Percentiles rank a stretch among this genome's conserved stretches.
Evolutionary conservation across 1,284 basidiomycete genomes (phyloP).

Genomic region (Cutaneotrichosporon cavernicola): DNA sequence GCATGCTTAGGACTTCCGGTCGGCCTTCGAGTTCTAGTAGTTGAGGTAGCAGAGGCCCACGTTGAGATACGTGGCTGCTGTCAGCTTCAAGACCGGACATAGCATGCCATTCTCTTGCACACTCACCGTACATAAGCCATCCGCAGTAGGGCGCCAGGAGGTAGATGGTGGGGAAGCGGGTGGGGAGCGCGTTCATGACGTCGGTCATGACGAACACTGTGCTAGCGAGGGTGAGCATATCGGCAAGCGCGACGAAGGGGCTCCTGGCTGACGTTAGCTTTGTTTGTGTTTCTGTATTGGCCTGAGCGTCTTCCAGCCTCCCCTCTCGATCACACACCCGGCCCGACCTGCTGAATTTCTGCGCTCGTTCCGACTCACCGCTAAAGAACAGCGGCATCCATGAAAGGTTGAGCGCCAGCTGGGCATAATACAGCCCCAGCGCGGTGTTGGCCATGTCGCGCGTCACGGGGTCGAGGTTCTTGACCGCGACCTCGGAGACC

Average conservation of each 20-base stretch:
- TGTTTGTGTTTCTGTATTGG: neutral
- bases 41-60: constrained; percentile 54
- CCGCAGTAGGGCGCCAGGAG: constrained; percentile 64
- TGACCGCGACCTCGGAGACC: constrained; percentile 61
- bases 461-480: constrained; percentile 6
- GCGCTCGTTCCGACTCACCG: constrained; percentile 38
- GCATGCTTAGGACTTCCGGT: neutral
- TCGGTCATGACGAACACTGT: constrained; percentile 65
- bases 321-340: neutral
- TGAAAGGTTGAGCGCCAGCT: constrained; percentile 17
- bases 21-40: constrained; percentile 11
- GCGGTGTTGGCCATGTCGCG: neutral
- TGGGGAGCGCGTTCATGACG: constrained; percentile 55
- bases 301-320: neutral
- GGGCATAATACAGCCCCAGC: constrained; percentile 18
- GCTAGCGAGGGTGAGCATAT: constrained; percentile 50
- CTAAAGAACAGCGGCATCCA: constrained; percentile 41
- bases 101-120: neutral
- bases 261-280: constrained; percentile 12
- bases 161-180: constrained; percentile 59
- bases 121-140: constrained; percentile 46
- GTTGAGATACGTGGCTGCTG: constrained; percentile 63
- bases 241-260: constrained; percentile 13
- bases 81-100: neutral
- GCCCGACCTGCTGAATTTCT: neutral